Base-by-base conservation (phyloP, 306 rosid species). In the Urtica urens region DNA sequence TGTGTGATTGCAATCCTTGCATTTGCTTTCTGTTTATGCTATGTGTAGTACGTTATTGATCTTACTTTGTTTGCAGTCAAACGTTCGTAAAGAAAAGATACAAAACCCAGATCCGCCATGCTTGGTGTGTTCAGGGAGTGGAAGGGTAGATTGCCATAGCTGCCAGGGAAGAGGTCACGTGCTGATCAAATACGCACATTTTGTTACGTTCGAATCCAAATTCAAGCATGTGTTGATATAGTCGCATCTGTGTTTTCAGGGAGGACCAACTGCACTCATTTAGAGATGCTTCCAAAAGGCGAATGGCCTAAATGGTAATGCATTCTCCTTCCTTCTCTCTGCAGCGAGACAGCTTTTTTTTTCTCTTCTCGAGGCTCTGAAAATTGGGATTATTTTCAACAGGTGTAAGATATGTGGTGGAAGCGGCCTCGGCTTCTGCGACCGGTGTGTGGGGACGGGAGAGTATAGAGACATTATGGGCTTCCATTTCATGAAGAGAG, bases 261-360 rank as follows among this genome's bases (percentile, higher is more conserved):
- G 48, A 76, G 97, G 80, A 84, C 81, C 34, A 90, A 84, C 51
- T 60, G 23, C 53, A 72, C 68, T 44, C 70, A 77, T 42, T 41
- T 78, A 45, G 71, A 68, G 69, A 72, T 90, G 82, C 95, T 90
- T 28, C 92, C 95, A 2, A 76, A 81, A 68, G 95, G 97, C 10
- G 82, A 90, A 61, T 90, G 97, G 97, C 97, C 97, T 23, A 72
- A 71, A 57, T 90, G 95, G 97, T 75, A 56, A 40, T 22, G n/a
- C 7, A 26, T 51, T 8, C 29, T 29, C 37, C 27, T 30, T 1
- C 7, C 41, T 51, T 38, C 7, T 10, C 16, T n/a, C n/a, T n/a
- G n/a, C n/a, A n/a, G n/a, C 10, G 40, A 35, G n/a, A 14, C 11
- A 35, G n/a, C 40, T 35, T 35, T 7, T 4, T 9, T 13, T 35